A percentile compares a stretch with the other conserved stretches of the same genome.
Evolutionary conservation across 2,329 filamentous ascomycete species (phyloP).

Genomic region (Claviceps sp.): DNA sequence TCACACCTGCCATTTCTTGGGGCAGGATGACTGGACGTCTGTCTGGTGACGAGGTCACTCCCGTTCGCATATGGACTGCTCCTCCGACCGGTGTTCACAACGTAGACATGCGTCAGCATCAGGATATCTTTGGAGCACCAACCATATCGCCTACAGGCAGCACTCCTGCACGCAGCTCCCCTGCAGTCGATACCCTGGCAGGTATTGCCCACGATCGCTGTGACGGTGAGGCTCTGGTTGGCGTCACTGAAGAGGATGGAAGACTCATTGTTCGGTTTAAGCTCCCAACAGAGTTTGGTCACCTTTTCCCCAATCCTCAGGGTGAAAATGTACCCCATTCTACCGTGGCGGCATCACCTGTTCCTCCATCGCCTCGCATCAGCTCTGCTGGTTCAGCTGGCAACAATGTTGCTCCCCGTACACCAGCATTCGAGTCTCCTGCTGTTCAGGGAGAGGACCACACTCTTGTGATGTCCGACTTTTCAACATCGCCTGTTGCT

Average conservation of each 20-base stretch:
- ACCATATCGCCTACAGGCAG: slow-evolving; percentile 4
- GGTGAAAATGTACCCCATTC: slow-evolving; percentile 15
- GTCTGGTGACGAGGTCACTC: slow-evolving; percentile 3
- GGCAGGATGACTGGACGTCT: slow-evolving; percentile 6
- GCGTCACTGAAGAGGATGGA: slow-evolving; percentile 15
- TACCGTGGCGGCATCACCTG: slow-evolving; percentile 11
- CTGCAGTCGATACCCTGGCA: slow-evolving; percentile 15
- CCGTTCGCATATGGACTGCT: not conserved
- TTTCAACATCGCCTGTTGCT: not conserved
- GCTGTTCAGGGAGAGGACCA: not conserved
- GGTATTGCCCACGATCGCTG: slow-evolving; percentile 15
- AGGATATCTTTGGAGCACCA: slow-evolving; percentile 20
- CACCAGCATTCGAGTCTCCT: not conserved
- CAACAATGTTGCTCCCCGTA: not conserved
- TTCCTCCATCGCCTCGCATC: slow-evolving; percentile 13
- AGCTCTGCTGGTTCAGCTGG: slow-evolving; percentile 4
- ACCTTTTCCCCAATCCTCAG: slow-evolving; percentile 18
- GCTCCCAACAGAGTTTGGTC: slow-evolving; percentile 18
- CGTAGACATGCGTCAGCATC: slow-evolving; percentile 22
- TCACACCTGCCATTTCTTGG: slow-evolving; percentile 10
- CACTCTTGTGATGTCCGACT: slow-evolving; percentile 1
- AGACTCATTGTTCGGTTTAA: slow-evolving; percentile 26
- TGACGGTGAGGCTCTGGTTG: slow-evolving; percentile 18
- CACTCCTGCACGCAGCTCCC: not conserved
- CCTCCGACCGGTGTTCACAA: slow-evolving; percentile 15